A percentile compares a stretch with the other conserved stretches of the same genome.
phyloP scores from a whole-genome alignment of 129 eudicot genomes.

The Erigeron canadensis region DNA sequence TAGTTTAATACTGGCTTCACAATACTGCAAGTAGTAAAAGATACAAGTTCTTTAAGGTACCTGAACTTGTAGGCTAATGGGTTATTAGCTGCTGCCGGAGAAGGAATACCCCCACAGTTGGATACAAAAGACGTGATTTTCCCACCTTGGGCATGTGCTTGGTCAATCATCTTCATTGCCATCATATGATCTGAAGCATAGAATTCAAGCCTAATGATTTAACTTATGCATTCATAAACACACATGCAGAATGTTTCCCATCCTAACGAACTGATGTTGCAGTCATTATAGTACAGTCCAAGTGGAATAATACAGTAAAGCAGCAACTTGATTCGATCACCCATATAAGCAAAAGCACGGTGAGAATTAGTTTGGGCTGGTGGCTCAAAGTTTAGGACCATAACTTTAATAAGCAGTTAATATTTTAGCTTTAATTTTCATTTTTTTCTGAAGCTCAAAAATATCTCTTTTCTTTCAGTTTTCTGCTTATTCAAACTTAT shows the following conservation, averaged over 20 bases:
- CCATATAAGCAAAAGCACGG: too few relatives aligned
- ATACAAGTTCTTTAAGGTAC: constrained; percentile 33
- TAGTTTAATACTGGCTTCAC: neutral
- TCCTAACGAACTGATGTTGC: constrained; percentile 9
- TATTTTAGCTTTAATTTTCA: too few relatives aligned
- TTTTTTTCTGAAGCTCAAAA: too few relatives aligned
- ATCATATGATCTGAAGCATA: constrained; percentile 89
- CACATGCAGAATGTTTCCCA: neutral
- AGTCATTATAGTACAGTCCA: neutral
- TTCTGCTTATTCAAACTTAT: too few relatives aligned
- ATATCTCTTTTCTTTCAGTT: too few relatives aligned
- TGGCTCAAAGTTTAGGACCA: too few relatives aligned
- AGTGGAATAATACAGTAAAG: constrained; percentile 5
- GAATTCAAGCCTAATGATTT: constrained; percentile 7
- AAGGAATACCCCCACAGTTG: constrained; percentile 97
- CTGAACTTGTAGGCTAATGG: constrained; percentile 97
- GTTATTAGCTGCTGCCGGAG: constrained; percentile 94
- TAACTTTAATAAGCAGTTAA: too few relatives aligned
- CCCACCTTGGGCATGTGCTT: constrained; percentile 81
- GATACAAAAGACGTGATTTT: constrained; percentile 81
- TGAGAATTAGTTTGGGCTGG: too few relatives aligned
- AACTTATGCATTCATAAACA: neutral
- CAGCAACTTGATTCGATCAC: neutral
- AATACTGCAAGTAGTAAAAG: neutral
- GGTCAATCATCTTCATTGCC: constrained; percentile 94